Conservation (phyloP, 148 eudicot genomes). For the Camellia lanceoleosa region DNA sequence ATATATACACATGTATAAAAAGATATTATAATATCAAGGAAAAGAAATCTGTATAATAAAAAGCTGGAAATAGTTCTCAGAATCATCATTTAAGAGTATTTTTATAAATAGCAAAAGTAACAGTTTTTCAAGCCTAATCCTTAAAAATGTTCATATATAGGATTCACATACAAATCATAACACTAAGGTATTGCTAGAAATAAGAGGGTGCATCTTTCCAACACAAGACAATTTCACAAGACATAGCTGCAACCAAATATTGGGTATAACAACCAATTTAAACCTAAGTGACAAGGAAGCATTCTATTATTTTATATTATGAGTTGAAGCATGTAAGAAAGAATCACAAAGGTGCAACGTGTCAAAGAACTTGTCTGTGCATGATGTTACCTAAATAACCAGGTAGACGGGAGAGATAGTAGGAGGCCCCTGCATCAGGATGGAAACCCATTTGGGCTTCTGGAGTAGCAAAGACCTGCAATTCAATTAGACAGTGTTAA, state of each 20-base stretch:
- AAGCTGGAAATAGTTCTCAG: not conserved
- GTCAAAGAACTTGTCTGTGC: too few relatives aligned
- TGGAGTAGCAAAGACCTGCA: constrained; percentile 78
- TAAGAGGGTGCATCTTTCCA: not conserved
- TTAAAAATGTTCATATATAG: not conserved
- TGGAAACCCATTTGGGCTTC: constrained; percentile 93
- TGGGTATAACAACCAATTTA: not conserved
- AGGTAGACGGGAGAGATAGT: constrained; percentile 90
- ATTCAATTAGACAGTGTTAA: constrained; percentile 6
- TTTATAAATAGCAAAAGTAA: not conserved
- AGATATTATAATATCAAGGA: not conserved
- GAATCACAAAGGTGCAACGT: too few relatives aligned
- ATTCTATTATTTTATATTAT: not conserved
- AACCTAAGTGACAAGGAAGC: not conserved
- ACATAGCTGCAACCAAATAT: not conserved
- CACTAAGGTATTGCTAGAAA: not conserved
- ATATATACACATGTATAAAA: too few relatives aligned
- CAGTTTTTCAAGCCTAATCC: not conserved
- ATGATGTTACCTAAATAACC: constrained; percentile 79
- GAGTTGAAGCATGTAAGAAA: too few relatives aligned
- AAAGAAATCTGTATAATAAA: not conserved
- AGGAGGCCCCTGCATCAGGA: constrained; percentile 98
- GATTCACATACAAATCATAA: not conserved
- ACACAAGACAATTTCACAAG: not conserved
- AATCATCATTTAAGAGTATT: not conserved